Evolutionary conservation across 208 protist species (phyloP), one percentile per base, ranked within the genome.

Genomic region (Naegleria gruberi): DNA sequence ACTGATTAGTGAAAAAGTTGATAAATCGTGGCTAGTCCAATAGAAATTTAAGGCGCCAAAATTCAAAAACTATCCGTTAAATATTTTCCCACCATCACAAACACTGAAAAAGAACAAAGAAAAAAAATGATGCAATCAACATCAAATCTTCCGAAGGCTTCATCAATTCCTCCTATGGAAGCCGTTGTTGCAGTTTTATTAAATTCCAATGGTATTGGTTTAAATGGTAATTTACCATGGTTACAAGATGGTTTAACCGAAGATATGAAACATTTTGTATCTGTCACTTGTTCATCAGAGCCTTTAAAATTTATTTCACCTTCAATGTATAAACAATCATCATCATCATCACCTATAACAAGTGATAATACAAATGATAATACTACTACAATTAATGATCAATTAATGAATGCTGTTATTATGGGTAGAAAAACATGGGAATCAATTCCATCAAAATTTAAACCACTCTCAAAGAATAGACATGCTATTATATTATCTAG

Each of bases 401-500:
- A n/a, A n/a, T n/a, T n/a, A 83, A 17, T 26, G 73, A 98, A 99
- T 90, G 97, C 97, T 4, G 97, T 98, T n/a, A 95, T 98, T 82
- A 99, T 99, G 98, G 98, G 98, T 23, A 94, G 97, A 47, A 98
- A 98, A 93, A 99, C 97, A 55, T 99, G 97, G 97, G 95, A 98
- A 44, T 98, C 96, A 37, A 97, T 99, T 37, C 97, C 98, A 23
- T 34, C 81, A 0, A 93, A 94, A 90, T 97, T 96, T 88, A 94
- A 96, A 3, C 98, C 98, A 3, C 94, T 99, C 12, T 65, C 51
- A 4, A 88, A 90, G 37, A 95, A 95, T 8, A 95, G 98, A 0
- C 89, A 98, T 17, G 98, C 98, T 91, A 94, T 99, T 8, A 96
- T 99, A 45, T 91, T 98, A 0, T 65, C 51, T 65, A 19, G 8